These are phyloP conservation scores for Mycena vulgaris DNA, from an alignment of 768 basidiomycete species.

Conservation along the genomic window DNA sequence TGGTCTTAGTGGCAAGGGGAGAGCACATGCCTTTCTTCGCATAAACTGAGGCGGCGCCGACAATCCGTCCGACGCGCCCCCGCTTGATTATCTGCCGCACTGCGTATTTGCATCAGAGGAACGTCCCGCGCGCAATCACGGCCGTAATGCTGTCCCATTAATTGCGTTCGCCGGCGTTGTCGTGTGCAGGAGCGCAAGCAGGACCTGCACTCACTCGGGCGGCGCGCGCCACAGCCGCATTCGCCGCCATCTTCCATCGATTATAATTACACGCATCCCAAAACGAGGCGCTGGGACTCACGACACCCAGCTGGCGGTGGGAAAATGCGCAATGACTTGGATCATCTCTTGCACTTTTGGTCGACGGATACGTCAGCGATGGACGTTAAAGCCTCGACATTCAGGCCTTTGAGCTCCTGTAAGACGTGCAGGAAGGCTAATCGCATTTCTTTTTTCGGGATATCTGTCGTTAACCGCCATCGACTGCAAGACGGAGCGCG, in stretches of 20 bases:
- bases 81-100: constrained; percentile 56
- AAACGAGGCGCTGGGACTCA: constrained; percentile 17
- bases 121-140: constrained; percentile 53
- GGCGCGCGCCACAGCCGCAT: constrained; percentile 40
- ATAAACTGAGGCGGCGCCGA: constrained; percentile 46
- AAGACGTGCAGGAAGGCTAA: constrained; percentile 38
- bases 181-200: too few relatives aligned
- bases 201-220: constrained; percentile 30
- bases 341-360: constrained; percentile 43
- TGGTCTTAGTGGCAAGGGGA: too few relatives aligned
- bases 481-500: constrained; percentile 56
- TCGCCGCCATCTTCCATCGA: constrained; percentile 43
- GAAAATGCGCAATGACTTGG: constrained; percentile 30
- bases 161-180: constrained; percentile 34
- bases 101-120: constrained; percentile 58
- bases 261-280: not conserved
- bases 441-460: constrained; percentile 28
- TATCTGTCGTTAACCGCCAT: constrained; percentile 57
- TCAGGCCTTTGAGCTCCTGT: constrained; percentile 36
- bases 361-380: constrained; percentile 44
- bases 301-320: constrained; percentile 37
- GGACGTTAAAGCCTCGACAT: constrained; percentile 29
- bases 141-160: constrained; percentile 45
- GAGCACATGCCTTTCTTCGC: constrained; percentile 31
- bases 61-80: constrained; percentile 54